Conservation (phyloP, 306 rosid genomes). For the Acmispon strigosus region DNA sequence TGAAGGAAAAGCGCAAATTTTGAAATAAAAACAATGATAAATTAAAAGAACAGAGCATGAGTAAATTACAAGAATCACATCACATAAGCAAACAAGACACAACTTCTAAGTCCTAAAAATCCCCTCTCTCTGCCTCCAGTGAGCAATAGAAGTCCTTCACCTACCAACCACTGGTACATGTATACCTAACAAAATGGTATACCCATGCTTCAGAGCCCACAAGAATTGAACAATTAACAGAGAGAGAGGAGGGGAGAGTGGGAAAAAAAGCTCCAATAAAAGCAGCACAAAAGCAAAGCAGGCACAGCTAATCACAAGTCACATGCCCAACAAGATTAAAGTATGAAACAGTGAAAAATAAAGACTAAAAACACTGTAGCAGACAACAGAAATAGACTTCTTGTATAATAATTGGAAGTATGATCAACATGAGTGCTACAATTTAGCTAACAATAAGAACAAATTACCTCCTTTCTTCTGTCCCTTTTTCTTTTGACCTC, state of each 20-base stretch:
- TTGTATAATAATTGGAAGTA: not conserved
- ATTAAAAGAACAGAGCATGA: not conserved
- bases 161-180: not conserved
- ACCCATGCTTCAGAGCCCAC: not conserved
- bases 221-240: not conserved
- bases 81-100: not conserved
- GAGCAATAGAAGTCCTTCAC: not conserved
- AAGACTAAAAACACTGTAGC: not conserved
- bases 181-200: not conserved
- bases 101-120: slow-evolving; percentile 1
- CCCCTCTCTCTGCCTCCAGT: not conserved
- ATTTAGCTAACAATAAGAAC: slow-evolving; percentile 8
- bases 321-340: not conserved
- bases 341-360: not conserved
- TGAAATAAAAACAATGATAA: not conserved
- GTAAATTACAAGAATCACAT: not conserved
- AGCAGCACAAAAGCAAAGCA: not conserved
- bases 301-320: not conserved
- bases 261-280: not conserved
- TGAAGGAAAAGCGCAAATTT: not conserved
- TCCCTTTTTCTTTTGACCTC: slow-evolving; percentile 90
- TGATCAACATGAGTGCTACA: not conserved
- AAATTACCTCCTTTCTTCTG: slow-evolving; percentile 78
- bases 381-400: not conserved
- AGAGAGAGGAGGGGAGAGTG: not conserved